Base-by-base conservation (phyloP, 257 asterid species). In the Solanum sitiens region DNA sequence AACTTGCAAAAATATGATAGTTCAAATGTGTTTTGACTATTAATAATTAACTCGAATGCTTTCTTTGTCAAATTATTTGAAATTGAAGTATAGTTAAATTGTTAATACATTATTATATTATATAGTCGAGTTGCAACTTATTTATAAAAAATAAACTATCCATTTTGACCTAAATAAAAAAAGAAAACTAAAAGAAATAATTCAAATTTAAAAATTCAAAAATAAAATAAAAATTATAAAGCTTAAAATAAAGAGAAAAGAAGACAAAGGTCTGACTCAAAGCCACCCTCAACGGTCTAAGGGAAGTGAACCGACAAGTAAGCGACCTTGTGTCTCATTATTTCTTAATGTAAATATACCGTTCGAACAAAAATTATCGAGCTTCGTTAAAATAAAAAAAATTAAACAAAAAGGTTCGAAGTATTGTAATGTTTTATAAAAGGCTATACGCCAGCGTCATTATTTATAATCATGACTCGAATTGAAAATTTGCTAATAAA, bases 271-370 rank as follows among this genome's bases (percentile, higher is more conserved):
- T 79, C 84, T 79, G 84, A 79, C 67, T 45, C 27, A 15, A 45
- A 45, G 85, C 27, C 84, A 45, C 84, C 84, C 65, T 45, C 85
- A 79, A 45, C 85, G 67, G 67, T 79, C 85, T 27, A 79, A 44
- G 40, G 65, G 10, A 47, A 45, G 25, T 45, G 40, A 79, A 79
- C 83, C 59, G 61, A 75, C 83, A 40, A 40, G 59, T 4, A 11
- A 21, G 9, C 16, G 2, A 16, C 11, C 83, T 11, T 21, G 0
- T 21, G 32, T 4, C 27, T 3, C 25, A 2, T 21, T 39, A n/a
- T 56, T 44, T 56, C n/a, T 6, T 4, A 27, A 30, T 30, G 3
- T 30, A 68, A 8, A 32, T 16, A 53, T 18, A 16, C 1, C 0
- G 1, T 70, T 70, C 27, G 11, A 30, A 30, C 11, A 30, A 30